Conservation (phyloP, 176 grass and related monocot species). For the Lolium multiflorum region DNA sequence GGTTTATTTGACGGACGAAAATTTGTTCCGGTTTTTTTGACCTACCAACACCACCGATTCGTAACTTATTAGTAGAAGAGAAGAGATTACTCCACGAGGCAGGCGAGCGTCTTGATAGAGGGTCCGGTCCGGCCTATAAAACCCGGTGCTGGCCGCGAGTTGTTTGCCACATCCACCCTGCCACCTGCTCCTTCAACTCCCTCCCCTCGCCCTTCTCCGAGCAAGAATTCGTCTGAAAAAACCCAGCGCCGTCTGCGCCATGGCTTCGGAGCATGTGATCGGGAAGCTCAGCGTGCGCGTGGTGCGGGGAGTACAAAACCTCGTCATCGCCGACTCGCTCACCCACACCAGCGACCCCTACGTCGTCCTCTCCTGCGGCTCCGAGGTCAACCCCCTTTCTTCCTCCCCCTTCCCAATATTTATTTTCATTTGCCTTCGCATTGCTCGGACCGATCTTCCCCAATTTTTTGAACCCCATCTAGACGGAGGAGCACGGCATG, state of each 20-base stretch:
- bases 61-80: no score
- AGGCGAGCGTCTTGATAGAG: neutral
- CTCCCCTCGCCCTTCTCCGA: neutral
- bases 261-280: slow-evolving; percentile 51
- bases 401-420: neutral
- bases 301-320: slow-evolving; percentile 59
- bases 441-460: neutral
- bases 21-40: no score
- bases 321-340: slow-evolving; percentile 58
- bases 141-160: slow-evolving; percentile 23
- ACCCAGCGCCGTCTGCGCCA: neutral
- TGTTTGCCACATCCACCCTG: slow-evolving; percentile 35
- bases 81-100: no score
- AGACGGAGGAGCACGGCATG: neutral
- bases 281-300: slow-evolving; percentile 62
- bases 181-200: neutral
- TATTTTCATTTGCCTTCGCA: neutral
- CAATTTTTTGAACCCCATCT: neutral
- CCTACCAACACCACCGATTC: no score
- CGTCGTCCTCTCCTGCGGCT: slow-evolving; percentile 66
- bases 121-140: slow-evolving; percentile 34
- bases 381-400: slow-evolving; percentile 39
- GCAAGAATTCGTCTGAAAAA: neutral
- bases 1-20: no score
- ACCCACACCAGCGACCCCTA: slow-evolving; percentile 90